Conservation (phyloP, 2,329 filamentous ascomycete species). For the Cryphonectria naterciae region DNA sequence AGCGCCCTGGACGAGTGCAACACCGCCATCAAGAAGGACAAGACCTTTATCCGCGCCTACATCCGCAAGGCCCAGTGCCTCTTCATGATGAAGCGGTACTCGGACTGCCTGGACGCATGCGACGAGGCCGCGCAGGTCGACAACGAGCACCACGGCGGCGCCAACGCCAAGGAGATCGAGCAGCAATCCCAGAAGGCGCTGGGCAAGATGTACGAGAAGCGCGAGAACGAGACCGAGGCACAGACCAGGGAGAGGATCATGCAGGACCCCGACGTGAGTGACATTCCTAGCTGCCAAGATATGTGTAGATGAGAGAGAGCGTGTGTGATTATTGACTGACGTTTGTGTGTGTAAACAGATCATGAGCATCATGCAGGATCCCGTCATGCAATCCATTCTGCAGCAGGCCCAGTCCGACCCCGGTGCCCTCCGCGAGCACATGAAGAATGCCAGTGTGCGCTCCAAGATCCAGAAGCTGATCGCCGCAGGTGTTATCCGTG, state of each 20-base stretch:
- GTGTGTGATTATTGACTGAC: slow-evolving; percentile 6
- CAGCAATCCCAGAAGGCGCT: slow-evolving; percentile 93
- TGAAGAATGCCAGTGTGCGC: slow-evolving; percentile 86
- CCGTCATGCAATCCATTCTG: slow-evolving; percentile 95
- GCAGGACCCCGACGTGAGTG: slow-evolving; percentile 83
- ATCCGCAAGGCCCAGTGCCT: slow-evolving; percentile 95
- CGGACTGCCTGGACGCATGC: slow-evolving; percentile 88
- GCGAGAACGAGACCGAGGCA: slow-evolving; percentile 94
- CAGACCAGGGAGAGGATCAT: slow-evolving; percentile 90
- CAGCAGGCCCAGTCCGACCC: slow-evolving; percentile 96
- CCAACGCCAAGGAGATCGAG: slow-evolving; percentile 90
- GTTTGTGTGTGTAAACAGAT: slow-evolving; percentile 55
- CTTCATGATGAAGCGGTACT: slow-evolving; percentile 98
- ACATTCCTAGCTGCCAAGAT: background rate
- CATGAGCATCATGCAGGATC: slow-evolving; percentile 88
- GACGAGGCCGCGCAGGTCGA: slow-evolving; percentile 80
- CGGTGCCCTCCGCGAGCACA: slow-evolving; percentile 91
- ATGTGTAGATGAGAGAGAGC: background rate
- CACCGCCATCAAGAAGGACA: slow-evolving; percentile 85
- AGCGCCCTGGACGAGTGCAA: slow-evolving; percentile 92
- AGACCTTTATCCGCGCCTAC: slow-evolving; percentile 92
- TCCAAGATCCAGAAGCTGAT: slow-evolving; percentile 94
- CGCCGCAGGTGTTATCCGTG: slow-evolving; percentile 86
- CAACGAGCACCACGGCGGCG: slow-evolving; percentile 66
- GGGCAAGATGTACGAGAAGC: slow-evolving; percentile 83